Percentiles rank a stretch among this genome's conserved stretches.
Conservation (phyloP, 257 asterid genomes). For the Fraxinus pennsylvanica region DNA sequence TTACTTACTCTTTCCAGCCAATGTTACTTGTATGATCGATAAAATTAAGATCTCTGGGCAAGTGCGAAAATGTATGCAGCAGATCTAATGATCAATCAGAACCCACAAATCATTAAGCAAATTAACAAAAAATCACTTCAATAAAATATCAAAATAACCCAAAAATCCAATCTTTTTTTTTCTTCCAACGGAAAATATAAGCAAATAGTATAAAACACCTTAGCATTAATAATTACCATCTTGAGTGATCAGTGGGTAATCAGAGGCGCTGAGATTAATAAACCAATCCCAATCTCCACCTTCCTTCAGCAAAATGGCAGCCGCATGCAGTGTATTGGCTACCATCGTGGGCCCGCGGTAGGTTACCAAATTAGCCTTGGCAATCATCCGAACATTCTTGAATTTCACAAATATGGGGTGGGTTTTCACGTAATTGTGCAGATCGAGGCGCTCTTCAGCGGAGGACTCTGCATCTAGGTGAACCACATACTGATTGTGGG, state of each 20-base stretch:
- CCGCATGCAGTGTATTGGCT: slow-evolving; percentile 92
- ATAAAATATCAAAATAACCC: slow-evolving; percentile 2
- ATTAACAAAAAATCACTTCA: slow-evolving; percentile 2
- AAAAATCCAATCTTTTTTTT: not conserved
- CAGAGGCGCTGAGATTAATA: slow-evolving; percentile 88
- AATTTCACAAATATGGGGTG: slow-evolving; percentile 49
- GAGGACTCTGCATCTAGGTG: slow-evolving; percentile 92
- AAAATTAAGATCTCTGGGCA: slow-evolving; percentile 94
- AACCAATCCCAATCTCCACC: slow-evolving; percentile 99
- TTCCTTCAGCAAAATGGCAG: slow-evolving; percentile 81
- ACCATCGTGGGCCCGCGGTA: slow-evolving; percentile 99
- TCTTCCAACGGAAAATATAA: not conserved
- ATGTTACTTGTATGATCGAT: slow-evolving; percentile 91
- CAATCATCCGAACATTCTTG: slow-evolving; percentile 79
- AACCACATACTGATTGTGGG: slow-evolving; percentile 77
- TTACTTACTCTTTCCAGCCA: slow-evolving; percentile 98
- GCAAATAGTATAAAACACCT: not conserved
- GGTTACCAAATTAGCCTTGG: slow-evolving; percentile 86
- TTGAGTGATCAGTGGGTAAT: slow-evolving; percentile 94
- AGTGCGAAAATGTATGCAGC: slow-evolving; percentile 78
- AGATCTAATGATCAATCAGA: slow-evolving; percentile 56
- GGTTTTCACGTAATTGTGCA: slow-evolving; percentile 47
- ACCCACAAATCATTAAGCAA: slow-evolving; percentile 24
- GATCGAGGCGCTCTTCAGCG: slow-evolving; percentile 75
- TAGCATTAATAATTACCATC: slow-evolving; percentile 54